Percentiles rank a stretch among this genome's conserved stretches.
These are phyloP conservation scores for Kwoniella mangroviensis DNA, from an alignment of 768 basidiomycete genomes.

Conservation along the genomic window DNA sequence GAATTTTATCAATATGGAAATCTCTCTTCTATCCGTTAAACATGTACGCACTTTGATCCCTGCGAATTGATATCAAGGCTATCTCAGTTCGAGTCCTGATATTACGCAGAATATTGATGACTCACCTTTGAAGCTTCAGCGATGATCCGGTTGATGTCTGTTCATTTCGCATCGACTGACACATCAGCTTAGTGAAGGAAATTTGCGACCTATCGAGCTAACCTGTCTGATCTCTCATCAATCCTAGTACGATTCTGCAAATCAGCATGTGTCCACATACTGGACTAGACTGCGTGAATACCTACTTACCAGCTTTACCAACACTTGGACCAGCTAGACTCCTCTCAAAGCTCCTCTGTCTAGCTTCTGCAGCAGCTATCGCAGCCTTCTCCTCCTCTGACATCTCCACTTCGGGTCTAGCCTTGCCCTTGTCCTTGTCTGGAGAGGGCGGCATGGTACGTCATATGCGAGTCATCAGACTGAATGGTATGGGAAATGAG, in stretches of 20 bases:
- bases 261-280: neutral
- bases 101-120: neutral
- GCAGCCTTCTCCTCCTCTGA: constrained; percentile 24
- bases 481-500: neutral
- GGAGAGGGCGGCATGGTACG: constrained; percentile 7
- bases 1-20: neutral
- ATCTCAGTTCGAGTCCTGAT: constrained; percentile 12
- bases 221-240: constrained; percentile 54
- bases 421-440: constrained; percentile 9
- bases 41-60: constrained; percentile 71
- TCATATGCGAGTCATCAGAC: constrained; percentile 9
- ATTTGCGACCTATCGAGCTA: constrained; percentile 2
- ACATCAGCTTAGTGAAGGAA: constrained; percentile 10
- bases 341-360: constrained; percentile 49
- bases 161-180: constrained; percentile 25
- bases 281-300: neutral
- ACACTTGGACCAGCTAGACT: constrained; percentile 83
- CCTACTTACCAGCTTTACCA: constrained; percentile 77
- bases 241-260: constrained; percentile 24
- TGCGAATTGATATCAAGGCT: constrained; percentile 10
- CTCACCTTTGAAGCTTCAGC: constrained; percentile 77
- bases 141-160: constrained; percentile 84
- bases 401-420: constrained; percentile 3
- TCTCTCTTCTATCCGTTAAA: neutral
- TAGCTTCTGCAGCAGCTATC: constrained; percentile 27